Evolutionary conservation across 2,329 filamentous ascomycete genomes (phyloP).

Genomic region (Scedosporium boydii): DNA sequence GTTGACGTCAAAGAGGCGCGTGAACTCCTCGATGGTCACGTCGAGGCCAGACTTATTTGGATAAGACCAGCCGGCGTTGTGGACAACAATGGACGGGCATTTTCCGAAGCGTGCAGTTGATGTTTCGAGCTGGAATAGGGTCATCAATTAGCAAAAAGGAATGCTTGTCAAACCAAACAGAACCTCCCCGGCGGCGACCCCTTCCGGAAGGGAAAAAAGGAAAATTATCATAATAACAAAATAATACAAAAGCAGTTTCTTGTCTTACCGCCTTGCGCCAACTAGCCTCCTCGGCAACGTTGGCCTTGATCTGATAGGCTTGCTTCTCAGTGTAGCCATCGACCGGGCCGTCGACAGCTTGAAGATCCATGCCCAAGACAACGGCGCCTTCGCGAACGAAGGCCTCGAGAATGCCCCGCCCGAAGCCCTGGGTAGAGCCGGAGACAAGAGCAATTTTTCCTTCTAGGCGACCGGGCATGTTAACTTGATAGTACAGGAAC

Average conservation of each 20-base stretch:
- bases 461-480: conserved; percentile 4
- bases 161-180: neutral
- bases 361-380: conserved; percentile 3
- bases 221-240: no score
- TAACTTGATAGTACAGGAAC: neutral
- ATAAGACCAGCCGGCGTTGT: conserved; percentile 6
- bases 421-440: conserved; percentile 4
- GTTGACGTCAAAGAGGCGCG: conserved; percentile 8
- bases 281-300: conserved; percentile 12
- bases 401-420: neutral
- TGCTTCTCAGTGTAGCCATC: conserved; percentile 11
- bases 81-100: conserved; percentile 2
- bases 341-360: conserved; percentile 9
- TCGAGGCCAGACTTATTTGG: conserved; percentile 6
- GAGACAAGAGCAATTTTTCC: conserved; percentile 6
- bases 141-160: neutral
- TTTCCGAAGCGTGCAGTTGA: conserved; percentile 9
- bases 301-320: conserved; percentile 13
- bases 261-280: conserved; percentile 10
- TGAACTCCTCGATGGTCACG: conserved; percentile 7
- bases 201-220: no score
- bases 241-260: no score
- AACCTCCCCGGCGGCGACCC: no score
- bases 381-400: conserved; percentile 4
- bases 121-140: conserved; percentile 9